phyloP scores from a whole-genome alignment of 768 basidiomycete species.

The Tulasnella sp. region DNA sequence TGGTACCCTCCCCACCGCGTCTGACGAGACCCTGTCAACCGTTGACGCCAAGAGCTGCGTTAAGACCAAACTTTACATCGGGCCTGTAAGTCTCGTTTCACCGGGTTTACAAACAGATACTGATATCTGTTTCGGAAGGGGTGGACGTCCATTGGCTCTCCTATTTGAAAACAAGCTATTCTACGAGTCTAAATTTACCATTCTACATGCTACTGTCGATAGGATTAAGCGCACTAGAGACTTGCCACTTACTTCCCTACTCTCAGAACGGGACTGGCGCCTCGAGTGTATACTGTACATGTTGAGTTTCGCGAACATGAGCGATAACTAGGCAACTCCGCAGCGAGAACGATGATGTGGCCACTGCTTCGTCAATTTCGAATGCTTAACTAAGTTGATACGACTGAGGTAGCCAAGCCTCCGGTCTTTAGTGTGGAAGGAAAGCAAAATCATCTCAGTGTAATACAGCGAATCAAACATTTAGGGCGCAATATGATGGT shows the following conservation, averaged over 20 bases:
- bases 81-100: not conserved
- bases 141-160: too few relatives aligned
- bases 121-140: not conserved
- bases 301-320: not conserved
- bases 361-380: not conserved
- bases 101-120: not conserved
- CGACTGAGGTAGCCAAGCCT: too few relatives aligned
- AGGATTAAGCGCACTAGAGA: too few relatives aligned
- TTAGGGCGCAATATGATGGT: not conserved
- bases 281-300: too few relatives aligned
- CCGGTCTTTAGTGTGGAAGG: too few relatives aligned
- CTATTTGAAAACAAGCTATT: too few relatives aligned
- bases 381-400: not conserved
- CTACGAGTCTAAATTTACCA: too few relatives aligned
- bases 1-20: not conserved
- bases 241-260: too few relatives aligned
- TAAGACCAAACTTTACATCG: not conserved
- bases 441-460: not conserved
- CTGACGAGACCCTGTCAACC: not conserved
- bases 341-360: not conserved
- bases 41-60: not conserved
- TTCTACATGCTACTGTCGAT: too few relatives aligned
- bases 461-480: not conserved
- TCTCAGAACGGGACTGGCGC: too few relatives aligned
- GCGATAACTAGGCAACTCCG: not conserved